phyloP scores from a whole-genome alignment of 2,329 filamentous ascomycete genomes.

The Monilinia laxa region DNA sequence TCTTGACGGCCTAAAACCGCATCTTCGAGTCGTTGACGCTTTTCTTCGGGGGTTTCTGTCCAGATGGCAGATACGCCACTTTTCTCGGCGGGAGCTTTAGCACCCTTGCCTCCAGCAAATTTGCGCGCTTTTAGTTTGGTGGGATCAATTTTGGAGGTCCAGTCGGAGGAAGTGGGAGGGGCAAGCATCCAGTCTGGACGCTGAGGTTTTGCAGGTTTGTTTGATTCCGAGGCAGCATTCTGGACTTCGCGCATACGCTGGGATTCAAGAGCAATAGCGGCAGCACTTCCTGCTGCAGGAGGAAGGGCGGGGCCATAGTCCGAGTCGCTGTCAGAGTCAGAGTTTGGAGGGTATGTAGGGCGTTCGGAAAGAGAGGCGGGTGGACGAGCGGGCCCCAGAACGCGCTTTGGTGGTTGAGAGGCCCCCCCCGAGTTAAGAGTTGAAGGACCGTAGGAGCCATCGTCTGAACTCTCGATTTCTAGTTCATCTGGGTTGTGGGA shows the following conservation, averaged over 20 bases:
- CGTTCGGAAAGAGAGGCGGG: slow-evolving; percentile 45
- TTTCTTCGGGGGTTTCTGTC: slow-evolving; percentile 90
- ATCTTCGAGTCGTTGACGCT: slow-evolving; percentile 75
- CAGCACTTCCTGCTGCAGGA: slow-evolving; percentile 42
- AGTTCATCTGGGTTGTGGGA: slow-evolving; percentile 48
- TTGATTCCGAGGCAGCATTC: slow-evolving; percentile 24
- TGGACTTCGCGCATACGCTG: slow-evolving; percentile 3
- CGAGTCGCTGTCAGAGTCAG: slow-evolving; percentile 44
- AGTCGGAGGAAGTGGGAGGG: slow-evolving; percentile 57
- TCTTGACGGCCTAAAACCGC: slow-evolving; percentile 71
- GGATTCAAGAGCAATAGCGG: slow-evolving; percentile 16
- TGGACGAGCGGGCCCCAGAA: slow-evolving; percentile 46
- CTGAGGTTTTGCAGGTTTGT: slow-evolving; percentile 50
- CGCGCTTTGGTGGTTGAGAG: slow-evolving; percentile 25
- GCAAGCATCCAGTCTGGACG: slow-evolving; percentile 86
- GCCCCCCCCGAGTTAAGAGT: background rate
- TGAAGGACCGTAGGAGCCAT: slow-evolving; percentile 15
- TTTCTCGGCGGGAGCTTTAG: slow-evolving; percentile 45
- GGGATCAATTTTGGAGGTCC: slow-evolving; percentile 68
- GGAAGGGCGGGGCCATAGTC: slow-evolving; percentile 62
- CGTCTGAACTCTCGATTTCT: slow-evolving; percentile 44
- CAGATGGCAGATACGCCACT: slow-evolving; percentile 55
- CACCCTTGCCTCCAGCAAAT: slow-evolving; percentile 70
- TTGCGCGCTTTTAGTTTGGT: slow-evolving; percentile 79
- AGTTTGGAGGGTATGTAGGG: slow-evolving; percentile 41